Percentiles rank a stretch among this genome's conserved stretches.
Evolutionary conservation across 129 eudicot genomes (phyloP).

Genomic region (Flaveria robusta): DNA sequence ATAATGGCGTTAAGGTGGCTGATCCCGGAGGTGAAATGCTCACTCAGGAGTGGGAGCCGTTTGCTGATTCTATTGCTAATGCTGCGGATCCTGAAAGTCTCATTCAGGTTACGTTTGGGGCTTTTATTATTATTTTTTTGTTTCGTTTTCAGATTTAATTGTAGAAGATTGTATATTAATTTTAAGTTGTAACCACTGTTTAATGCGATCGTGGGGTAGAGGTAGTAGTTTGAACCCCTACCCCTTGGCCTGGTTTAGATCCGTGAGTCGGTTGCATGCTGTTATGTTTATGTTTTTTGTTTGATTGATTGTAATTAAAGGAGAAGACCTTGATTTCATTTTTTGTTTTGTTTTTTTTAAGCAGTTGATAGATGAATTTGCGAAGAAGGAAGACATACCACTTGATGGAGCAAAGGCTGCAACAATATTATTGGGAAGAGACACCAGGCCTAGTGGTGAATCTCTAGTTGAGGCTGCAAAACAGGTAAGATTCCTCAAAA

Average conservation of each 20-base stretch:
- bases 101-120: conserved; percentile 42
- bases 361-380: conserved; percentile 71
- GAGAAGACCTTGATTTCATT: neutral
- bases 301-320: neutral
- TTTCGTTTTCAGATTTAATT: neutral
- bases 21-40: conserved; percentile 93
- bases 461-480: conserved; percentile 81
- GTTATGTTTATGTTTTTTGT: no score
- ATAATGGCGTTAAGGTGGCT: conserved; percentile 85
- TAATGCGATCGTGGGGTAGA: no score
- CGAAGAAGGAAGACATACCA: conserved; percentile 61
- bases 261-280: no score
- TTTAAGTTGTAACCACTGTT: neutral
- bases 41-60: conserved; percentile 87
- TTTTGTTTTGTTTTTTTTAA: conserved; percentile 8
- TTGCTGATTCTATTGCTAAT: conserved; percentile 81
- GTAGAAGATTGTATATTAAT: neutral
- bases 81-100: conserved; percentile 57
- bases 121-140: neutral
- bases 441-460: conserved; percentile 93
- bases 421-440: conserved; percentile 70
- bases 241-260: no score
- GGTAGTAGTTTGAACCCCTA: no score
- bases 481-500: conserved; percentile 51
- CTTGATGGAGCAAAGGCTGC: conserved; percentile 53